phyloP scores from a whole-genome alignment of 192 early-diverging fungal genomes.

The Podila verticillata region DNA sequence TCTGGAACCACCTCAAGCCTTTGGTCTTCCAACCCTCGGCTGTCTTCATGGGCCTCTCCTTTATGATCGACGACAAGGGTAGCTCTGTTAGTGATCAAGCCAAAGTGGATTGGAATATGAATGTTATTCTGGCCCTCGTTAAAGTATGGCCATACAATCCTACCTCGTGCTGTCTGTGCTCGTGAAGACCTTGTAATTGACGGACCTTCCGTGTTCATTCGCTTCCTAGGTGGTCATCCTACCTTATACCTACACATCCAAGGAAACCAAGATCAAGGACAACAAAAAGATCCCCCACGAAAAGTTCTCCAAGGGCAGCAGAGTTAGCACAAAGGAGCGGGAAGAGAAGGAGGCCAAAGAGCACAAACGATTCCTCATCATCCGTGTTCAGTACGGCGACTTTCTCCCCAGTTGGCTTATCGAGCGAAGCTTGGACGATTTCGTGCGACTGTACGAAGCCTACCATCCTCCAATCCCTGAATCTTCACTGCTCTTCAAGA shows the following conservation, averaged over 20 bases:
- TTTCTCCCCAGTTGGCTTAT: constrained; percentile 47
- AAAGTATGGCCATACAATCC: constrained; percentile 17
- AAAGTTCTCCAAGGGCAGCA: background rate
- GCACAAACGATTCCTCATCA: constrained; percentile 44
- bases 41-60: constrained; percentile 47
- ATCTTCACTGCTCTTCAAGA: constrained; percentile 11
- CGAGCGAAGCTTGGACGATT: constrained; percentile 45
- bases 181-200: no score
- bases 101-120: constrained; percentile 49
- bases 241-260: constrained; percentile 40
- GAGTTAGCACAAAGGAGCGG: constrained; percentile 17
- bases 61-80: constrained; percentile 50
- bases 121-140: constrained; percentile 46
- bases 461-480: constrained; percentile 46
- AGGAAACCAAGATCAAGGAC: constrained; percentile 46
- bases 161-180: background rate
- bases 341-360: constrained; percentile 50
- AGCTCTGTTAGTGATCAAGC: constrained; percentile 15
- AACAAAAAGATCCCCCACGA: constrained; percentile 11
- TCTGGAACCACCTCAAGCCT: constrained; percentile 38
- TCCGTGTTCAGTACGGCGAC: constrained; percentile 48
- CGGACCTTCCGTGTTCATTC: background rate
- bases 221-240: constrained; percentile 40
- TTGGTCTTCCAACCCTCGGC: constrained; percentile 41
- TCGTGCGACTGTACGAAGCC: constrained; percentile 40